Conservation (phyloP, 2,329 filamentous ascomycete species). For the Exserohilum rostratum region DNA sequence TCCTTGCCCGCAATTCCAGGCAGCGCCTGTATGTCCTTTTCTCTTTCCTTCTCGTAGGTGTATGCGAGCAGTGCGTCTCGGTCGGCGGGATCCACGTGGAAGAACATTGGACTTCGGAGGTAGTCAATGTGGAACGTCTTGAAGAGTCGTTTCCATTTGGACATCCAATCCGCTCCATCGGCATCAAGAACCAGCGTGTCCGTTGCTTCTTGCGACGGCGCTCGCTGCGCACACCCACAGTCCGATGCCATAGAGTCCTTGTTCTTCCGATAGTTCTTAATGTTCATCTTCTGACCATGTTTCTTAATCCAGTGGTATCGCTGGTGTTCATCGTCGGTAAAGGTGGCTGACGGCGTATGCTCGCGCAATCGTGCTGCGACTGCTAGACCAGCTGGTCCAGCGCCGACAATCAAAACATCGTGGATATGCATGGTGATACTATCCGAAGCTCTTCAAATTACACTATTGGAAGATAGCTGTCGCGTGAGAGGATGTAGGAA, state of each 20-base stretch:
- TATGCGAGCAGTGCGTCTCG: slow-evolving; percentile 75
- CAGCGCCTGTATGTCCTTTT: slow-evolving; percentile 71
- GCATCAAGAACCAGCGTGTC: slow-evolving; percentile 68
- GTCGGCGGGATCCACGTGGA: slow-evolving; percentile 78
- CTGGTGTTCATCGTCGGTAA: slow-evolving; percentile 82
- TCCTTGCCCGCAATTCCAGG: slow-evolving; percentile 78
- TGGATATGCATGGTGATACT: slow-evolving; percentile 47
- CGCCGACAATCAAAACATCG: slow-evolving; percentile 76
- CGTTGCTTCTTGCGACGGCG: slow-evolving; percentile 11
- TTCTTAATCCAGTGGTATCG: slow-evolving; percentile 80
- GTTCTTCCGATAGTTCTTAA: slow-evolving; percentile 60
- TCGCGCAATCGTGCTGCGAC: slow-evolving; percentile 75
- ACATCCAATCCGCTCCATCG: slow-evolving; percentile 68
- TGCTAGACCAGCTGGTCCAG: slow-evolving; percentile 74
- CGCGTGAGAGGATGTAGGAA: not conserved
- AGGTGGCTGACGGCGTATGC: slow-evolving; percentile 75
- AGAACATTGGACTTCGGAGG: slow-evolving; percentile 80
- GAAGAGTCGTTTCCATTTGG: slow-evolving; percentile 73
- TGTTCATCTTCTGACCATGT: slow-evolving; percentile 63
- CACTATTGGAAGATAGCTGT: not conserved
- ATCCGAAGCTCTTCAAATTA: not conserved
- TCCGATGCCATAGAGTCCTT: slow-evolving; percentile 32
- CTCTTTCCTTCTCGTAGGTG: slow-evolving; percentile 65
- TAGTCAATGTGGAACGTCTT: slow-evolving; percentile 71
- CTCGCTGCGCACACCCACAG: slow-evolving; percentile 19